Conservation (phyloP, 2,329 filamentous ascomycete species). For the Colletotrichum musae region DNA sequence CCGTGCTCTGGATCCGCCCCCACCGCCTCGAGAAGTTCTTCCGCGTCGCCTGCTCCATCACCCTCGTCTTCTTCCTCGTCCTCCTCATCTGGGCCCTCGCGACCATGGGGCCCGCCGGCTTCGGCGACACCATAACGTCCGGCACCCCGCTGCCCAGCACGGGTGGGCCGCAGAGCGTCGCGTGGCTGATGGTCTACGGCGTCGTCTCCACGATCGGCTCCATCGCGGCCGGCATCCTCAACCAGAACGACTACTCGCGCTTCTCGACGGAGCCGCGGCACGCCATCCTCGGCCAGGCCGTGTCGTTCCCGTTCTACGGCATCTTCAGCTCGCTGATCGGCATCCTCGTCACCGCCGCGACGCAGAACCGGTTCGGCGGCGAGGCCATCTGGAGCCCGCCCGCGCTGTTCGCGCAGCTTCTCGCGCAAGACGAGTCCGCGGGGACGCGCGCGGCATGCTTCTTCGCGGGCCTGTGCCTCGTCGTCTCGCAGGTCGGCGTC, state of each 20-base stretch:
- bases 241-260: slow-evolving; percentile 57
- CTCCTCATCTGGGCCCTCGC: slow-evolving; percentile 61
- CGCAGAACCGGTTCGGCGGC: slow-evolving; percentile 53
- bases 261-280: slow-evolving; percentile 50
- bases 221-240: slow-evolving; percentile 56
- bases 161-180: slow-evolving; percentile 49
- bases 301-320: slow-evolving; percentile 54
- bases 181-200: slow-evolving; percentile 55
- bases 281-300: slow-evolving; percentile 53
- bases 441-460: slow-evolving; percentile 55
- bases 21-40: slow-evolving; percentile 60
- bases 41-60: slow-evolving; percentile 55
- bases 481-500: slow-evolving; percentile 54
- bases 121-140: slow-evolving; percentile 50
- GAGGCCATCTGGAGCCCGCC: slow-evolving; percentile 56
- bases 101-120: slow-evolving; percentile 58
- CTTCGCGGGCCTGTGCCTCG: slow-evolving; percentile 54
- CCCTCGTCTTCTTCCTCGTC: slow-evolving; percentile 57
- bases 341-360: slow-evolving; percentile 57
- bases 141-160: slow-evolving; percentile 45
- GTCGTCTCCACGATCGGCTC: slow-evolving; percentile 55
- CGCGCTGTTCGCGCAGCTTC: slow-evolving; percentile 50
- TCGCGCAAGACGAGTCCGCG: slow-evolving; percentile 49
- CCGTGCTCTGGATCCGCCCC: slow-evolving; percentile 60
- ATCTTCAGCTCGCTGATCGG: slow-evolving; percentile 55